These are phyloP conservation scores for Casuarina glauca DNA, from an alignment of 306 rosid genomes.

Conservation along the genomic window DNA sequence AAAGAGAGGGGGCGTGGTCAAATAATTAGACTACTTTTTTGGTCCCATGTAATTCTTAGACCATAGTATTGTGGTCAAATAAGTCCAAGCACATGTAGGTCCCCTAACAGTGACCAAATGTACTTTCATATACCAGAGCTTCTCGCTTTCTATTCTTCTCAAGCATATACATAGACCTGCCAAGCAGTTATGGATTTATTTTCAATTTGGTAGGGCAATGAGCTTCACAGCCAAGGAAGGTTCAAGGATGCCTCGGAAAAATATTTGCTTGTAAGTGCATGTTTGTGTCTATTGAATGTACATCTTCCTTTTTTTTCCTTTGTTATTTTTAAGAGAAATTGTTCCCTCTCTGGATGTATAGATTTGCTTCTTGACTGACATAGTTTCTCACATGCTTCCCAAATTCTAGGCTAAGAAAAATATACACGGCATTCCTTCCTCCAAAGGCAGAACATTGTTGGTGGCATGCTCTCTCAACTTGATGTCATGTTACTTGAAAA, in stretches of 20 bases:
- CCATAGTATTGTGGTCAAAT: background rate
- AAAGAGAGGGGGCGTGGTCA: too few relatives aligned
- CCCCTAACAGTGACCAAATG: background rate
- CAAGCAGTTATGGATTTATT: constrained; percentile 30
- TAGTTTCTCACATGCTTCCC: constrained; percentile 22
- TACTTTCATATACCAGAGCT: background rate
- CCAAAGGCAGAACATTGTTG: constrained; percentile 65
- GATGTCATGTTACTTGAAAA: constrained; percentile 97
- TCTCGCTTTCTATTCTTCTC: background rate
- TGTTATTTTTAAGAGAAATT: constrained; percentile 6
- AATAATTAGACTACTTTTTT: background rate
- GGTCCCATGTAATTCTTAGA: background rate
- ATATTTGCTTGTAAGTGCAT: constrained; percentile 68
- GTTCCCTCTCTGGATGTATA: background rate
- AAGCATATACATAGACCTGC: background rate
- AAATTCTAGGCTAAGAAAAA: constrained; percentile 82
- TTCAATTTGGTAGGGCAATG: constrained; percentile 73
- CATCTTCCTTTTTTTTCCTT: background rate
- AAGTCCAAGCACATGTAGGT: background rate
- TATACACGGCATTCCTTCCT: constrained; percentile 61
- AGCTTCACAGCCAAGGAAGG: constrained; percentile 77
- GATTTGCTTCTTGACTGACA: constrained; percentile 4
- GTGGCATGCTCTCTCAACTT: constrained; percentile 92
- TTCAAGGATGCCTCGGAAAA: constrained; percentile 71
- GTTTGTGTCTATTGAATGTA: constrained; percentile 22